Base-by-base conservation (phyloP, 306 rosid species). In the Trifolium fragiferum region DNA sequence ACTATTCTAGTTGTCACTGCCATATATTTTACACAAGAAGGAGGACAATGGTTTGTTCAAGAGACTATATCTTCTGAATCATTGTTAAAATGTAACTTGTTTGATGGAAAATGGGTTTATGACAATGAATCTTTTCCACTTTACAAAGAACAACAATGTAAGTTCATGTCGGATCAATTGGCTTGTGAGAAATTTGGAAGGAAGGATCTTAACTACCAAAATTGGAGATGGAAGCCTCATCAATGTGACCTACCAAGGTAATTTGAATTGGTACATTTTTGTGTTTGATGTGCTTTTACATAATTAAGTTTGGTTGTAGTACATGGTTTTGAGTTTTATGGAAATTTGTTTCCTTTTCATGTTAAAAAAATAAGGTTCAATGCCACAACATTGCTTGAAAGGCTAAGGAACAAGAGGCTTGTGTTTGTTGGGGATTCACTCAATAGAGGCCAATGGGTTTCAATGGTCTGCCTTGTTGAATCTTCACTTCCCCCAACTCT, bases 381-480 rank as follows among this genome's bases (percentile, higher is more conserved):
- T 63, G 95, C 87, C 80, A 89, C 96, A 81, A 82, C 80, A 68
- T 57, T 90, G 82, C 90, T 90, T 54, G 87, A 89, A 84, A 86
- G 70, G 78, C 85, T 89, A 68, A 89, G 94, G 87, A 87, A 91
- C 86, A 91, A 88, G 85, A 87, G 97, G 82, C 87, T 93, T 68
- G 78, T 89, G 65, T 93, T 86, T 79, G 97, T 89, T 20, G 97
- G 98, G 27, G 98, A 93, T 80, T 93, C 98, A 14, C 83, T 93
- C 65, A 91, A 93, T 66, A 84, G 96, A 78, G 96, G 96, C 41
- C 97, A 91, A 83, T 94, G 98, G 98, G 89, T 90, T 77, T 94
- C 98, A 8, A 88, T 94, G 96, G 88, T 91, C 47, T 93, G 98
- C 72, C 88, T 93, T 41, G 71, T 89, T 6, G 90, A 89, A 33